phyloP scores from a whole-genome alignment of 1,139 yeast species.

The Suhomyces maxii region DNA sequence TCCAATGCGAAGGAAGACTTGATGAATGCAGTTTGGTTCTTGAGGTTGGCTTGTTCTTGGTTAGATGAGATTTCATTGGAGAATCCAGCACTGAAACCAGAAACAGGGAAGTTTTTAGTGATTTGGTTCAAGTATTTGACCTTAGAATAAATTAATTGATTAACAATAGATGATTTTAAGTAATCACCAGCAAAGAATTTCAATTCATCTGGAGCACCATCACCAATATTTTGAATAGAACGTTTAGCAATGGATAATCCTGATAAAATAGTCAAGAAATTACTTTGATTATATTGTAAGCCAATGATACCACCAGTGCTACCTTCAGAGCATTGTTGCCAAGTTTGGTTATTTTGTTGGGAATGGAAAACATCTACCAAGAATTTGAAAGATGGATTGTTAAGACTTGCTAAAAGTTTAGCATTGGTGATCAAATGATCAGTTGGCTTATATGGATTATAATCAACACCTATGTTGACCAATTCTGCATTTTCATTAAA shows the following conservation, averaged over 20 bases:
- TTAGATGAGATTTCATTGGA: conserved; percentile 34
- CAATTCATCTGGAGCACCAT: conserved; percentile 37
- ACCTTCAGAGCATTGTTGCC: conserved; percentile 39
- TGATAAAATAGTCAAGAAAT: conserved; percentile 24
- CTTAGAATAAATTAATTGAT: conserved; percentile 25
- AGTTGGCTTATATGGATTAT: conserved; percentile 48
- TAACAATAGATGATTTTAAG: conserved; percentile 38
- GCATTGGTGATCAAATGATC: conserved; percentile 41
- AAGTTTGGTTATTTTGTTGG: conserved; percentile 40
- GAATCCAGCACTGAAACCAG: conserved; percentile 26
- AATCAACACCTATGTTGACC: conserved; percentile 42
- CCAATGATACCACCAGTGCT: conserved; percentile 47
- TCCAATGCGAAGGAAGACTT: conserved; percentile 30
- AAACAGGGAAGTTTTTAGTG: conserved; percentile 33
- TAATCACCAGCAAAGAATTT: conserved; percentile 34
- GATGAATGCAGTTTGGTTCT: conserved; percentile 25
- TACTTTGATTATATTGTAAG: conserved; percentile 28
- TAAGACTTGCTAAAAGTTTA: conserved; percentile 36
- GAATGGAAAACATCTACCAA: conserved; percentile 36
- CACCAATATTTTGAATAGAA: conserved; percentile 42
- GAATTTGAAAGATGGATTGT: conserved; percentile 43
- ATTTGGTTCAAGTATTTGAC: conserved; percentile 24
- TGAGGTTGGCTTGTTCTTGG: conserved; percentile 29
- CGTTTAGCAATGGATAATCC: conserved; percentile 48
- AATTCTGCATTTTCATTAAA: conserved; percentile 46